Base-by-base conservation (phyloP, 805 yeast genomes). In the Hanseniaspora mollemarum region DNA sequence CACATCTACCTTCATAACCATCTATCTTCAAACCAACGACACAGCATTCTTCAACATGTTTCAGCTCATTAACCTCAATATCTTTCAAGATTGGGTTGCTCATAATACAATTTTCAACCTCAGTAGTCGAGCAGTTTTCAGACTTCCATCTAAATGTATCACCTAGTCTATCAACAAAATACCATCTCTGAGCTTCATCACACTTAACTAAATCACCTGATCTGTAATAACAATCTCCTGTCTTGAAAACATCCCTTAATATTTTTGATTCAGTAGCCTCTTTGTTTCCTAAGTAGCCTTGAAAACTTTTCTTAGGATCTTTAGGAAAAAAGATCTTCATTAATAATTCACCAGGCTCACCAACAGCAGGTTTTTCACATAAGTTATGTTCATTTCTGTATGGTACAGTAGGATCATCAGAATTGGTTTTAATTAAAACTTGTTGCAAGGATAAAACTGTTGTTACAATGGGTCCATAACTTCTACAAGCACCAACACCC, bases 81-180 rank as follows among this genome's bases (percentile, higher is more conserved):
- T 67, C 53, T 15, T 48, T 48, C 3, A 48, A 13, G 1, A 48
- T 10, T n/a, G 51, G 51, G 33, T 48, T 37, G 13, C 35, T 48
- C 45, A 69, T 62, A 26, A 84, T 65, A 61, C 79, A 81, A 60
- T 81, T 83, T 62, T 90, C 96, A 36, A 88, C 96, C 67, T 88
- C 96, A 31, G 88, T 81, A 13, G 96, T 87, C 16, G 92, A 80
- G 10, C 90, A 96, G 64, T 88, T 88, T 67, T 88, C 97, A 1
- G 94, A 83, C 68, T 87, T 90, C 97, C 97, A 88, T 58, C 97
- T 74, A 70, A 84, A 88, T 0, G 96, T 90, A 62, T 88, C 97
- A 38, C 97, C 97, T 60, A 90, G 67, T 60, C 97, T 72, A 69
- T 88, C 97, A 41, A 87, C 86, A 65, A 88, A 88, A 66, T 82